phyloP scores from a whole-genome alignment of 1,284 basidiomycete genomes.

The Exobasidium rhododendri region DNA sequence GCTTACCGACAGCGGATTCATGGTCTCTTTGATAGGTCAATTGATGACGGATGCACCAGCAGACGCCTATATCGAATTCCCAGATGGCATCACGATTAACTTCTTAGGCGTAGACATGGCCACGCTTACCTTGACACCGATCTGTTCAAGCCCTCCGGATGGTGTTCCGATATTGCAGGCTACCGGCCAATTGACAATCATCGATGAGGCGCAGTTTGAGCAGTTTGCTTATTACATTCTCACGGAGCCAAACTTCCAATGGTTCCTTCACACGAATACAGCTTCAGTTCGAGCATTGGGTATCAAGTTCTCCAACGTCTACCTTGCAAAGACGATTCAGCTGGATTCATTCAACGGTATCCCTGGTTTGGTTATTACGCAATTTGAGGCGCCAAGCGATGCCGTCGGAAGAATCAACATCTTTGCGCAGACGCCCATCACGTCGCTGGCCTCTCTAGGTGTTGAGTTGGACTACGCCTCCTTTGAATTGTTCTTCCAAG shows the following conservation, averaged over 20 bases:
- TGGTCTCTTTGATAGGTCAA: constrained; percentile 56
- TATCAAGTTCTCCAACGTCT: constrained; percentile 68
- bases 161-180: constrained; percentile 68
- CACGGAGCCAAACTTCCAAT: constrained; percentile 67
- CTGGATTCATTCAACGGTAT: constrained; percentile 71
- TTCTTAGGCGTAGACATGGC: constrained; percentile 71
- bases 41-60: constrained; percentile 55
- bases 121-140: constrained; percentile 64
- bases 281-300: constrained; percentile 67
- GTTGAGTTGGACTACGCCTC: constrained; percentile 69
- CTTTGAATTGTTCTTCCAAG: constrained; percentile 62
- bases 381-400: constrained; percentile 59
- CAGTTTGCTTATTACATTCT: constrained; percentile 67
- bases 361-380: constrained; percentile 63
- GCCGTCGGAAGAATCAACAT: constrained; percentile 64
- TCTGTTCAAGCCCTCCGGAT: constrained; percentile 68
- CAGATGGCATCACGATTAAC: constrained; percentile 59
- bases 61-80: constrained; percentile 59
- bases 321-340: constrained; percentile 65
- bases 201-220: constrained; percentile 59
- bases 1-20: constrained; percentile 45
- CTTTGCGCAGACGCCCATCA: constrained; percentile 66
- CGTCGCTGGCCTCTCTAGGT: constrained; percentile 67
- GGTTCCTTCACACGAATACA: constrained; percentile 67
- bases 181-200: constrained; percentile 52